phyloP scores from a whole-genome alignment of 768 basidiomycete species.

The Lactarius akahatsu region DNA sequence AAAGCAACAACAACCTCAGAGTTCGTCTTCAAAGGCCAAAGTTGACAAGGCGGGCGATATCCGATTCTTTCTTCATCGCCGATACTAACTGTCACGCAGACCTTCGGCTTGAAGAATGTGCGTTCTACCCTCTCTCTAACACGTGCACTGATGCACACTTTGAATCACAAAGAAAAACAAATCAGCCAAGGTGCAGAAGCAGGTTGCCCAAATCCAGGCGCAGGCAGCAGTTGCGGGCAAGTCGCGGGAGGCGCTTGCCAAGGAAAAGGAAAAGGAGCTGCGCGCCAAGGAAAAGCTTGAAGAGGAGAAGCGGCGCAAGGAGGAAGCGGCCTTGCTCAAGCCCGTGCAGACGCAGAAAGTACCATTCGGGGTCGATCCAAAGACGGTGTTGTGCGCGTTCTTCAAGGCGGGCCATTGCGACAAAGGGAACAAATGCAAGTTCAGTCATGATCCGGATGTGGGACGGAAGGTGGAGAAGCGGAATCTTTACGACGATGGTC shows the following conservation, averaged over 20 bases:
- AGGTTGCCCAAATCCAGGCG: constrained; percentile 76
- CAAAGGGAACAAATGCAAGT: constrained; percentile 95
- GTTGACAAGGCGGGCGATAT: constrained; percentile 66
- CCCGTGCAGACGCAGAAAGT: constrained; percentile 82
- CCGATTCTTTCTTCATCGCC: constrained; percentile 31
- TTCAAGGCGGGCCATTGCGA: constrained; percentile 92
- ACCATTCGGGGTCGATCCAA: constrained; percentile 95
- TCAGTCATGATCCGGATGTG: constrained; percentile 89
- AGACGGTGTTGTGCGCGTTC: constrained; percentile 89
- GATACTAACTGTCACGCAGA: constrained; percentile 47
- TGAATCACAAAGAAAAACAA: constrained; percentile 74
- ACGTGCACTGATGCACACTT: constrained; percentile 12
- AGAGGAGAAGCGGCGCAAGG: constrained; percentile 80
- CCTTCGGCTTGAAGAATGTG: constrained; percentile 88
- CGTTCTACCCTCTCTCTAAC: constrained; percentile 33
- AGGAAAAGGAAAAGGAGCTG: constrained; percentile 81
- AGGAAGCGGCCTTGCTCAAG: constrained; percentile 81
- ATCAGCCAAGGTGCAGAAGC: constrained; percentile 87
- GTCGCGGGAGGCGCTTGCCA: constrained; percentile 73
- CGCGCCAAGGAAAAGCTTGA: constrained; percentile 73
- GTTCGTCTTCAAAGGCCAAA: constrained; percentile 66
- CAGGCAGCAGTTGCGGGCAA: constrained; percentile 76
- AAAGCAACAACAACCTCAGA: constrained; percentile 54
- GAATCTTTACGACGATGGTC: constrained; percentile 85
- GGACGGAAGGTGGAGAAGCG: constrained; percentile 93